These are phyloP conservation scores for Exobasidium cylindrosporum DNA, from an alignment of 1,284 basidiomycete genomes.

Conservation along the genomic window DNA sequence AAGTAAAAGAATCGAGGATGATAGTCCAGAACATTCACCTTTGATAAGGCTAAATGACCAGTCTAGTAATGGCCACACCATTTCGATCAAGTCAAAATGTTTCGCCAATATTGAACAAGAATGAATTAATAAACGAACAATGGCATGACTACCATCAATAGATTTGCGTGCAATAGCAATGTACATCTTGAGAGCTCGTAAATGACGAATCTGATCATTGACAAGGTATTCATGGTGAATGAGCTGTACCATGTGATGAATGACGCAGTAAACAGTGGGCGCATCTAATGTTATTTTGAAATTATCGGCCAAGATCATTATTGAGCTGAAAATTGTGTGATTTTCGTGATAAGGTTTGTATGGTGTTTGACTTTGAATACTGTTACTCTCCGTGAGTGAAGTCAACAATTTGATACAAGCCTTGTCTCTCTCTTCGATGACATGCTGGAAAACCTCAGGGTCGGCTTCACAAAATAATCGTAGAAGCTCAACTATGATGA, in stretches of 20 bases:
- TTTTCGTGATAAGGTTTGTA: constrained; percentile 26
- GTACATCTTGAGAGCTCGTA: constrained; percentile 65
- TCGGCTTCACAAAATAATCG: constrained; percentile 1
- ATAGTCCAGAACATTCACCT: not conserved
- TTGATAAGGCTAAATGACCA: constrained; percentile 18
- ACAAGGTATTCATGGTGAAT: constrained; percentile 71
- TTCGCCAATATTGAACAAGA: constrained; percentile 67
- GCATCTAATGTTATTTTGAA: not conserved
- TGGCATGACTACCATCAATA: constrained; percentile 22
- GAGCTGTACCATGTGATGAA: constrained; percentile 68
- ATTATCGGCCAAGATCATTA: constrained; percentile 11
- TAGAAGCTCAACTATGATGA: not conserved
- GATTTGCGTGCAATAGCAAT: constrained; percentile 26
- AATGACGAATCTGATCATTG: constrained; percentile 76
- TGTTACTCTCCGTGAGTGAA: not conserved
- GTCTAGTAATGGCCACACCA: constrained; percentile 69
- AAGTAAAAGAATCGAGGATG: not conserved
- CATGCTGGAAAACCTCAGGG: not conserved
- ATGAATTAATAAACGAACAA: constrained; percentile 63
- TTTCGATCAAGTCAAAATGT: constrained; percentile 67
- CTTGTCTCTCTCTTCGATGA: not conserved
- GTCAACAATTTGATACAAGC: not conserved
- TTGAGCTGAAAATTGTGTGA: constrained; percentile 16
- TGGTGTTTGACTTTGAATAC: constrained; percentile 26
- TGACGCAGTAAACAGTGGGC: constrained; percentile 24